Evolutionary conservation across 1,284 basidiomycete species (phyloP).

Genomic region (Ustilago vetiveriae): DNA sequence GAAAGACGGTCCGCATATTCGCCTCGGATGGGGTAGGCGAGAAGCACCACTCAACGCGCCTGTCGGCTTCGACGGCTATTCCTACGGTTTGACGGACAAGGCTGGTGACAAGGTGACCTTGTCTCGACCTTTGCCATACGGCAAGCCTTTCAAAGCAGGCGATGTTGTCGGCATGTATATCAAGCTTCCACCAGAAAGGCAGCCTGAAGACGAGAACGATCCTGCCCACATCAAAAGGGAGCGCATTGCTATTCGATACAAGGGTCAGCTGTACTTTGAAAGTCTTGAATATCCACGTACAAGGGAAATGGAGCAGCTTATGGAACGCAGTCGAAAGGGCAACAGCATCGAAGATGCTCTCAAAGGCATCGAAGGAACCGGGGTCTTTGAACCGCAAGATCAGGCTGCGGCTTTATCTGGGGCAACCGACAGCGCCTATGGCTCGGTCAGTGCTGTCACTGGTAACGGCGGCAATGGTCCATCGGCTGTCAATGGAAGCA

Average conservation of each 20-base stretch:
- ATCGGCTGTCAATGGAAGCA: background rate
- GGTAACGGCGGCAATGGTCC: background rate
- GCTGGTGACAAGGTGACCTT: slow-evolving; percentile 89
- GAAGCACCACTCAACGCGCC: slow-evolving; percentile 93
- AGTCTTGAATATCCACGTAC: slow-evolving; percentile 85
- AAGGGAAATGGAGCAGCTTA: slow-evolving; percentile 87
- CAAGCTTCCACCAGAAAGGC: slow-evolving; percentile 74
- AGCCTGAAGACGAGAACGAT: slow-evolving; percentile 33
- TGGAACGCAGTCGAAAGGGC: slow-evolving; percentile 67
- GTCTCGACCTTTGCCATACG: slow-evolving; percentile 81
- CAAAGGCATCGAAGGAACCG: slow-evolving; percentile 35
- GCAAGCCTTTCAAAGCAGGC: slow-evolving; percentile 76
- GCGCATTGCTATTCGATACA: slow-evolving; percentile 81
- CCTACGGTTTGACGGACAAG: slow-evolving; percentile 89
- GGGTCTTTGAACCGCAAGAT: slow-evolving; percentile 23
- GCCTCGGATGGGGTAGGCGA: slow-evolving; percentile 88
- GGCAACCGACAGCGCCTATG: slow-evolving; percentile 4
- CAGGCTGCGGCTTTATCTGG: background rate
- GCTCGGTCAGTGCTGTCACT: slow-evolving; percentile 3
- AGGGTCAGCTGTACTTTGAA: slow-evolving; percentile 96
- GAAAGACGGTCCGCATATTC: slow-evolving; percentile 78
- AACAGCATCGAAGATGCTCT: slow-evolving; percentile 38
- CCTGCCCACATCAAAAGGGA: slow-evolving; percentile 59
- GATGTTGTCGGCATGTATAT: slow-evolving; percentile 95
- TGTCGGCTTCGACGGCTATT: slow-evolving; percentile 91